phyloP scores from a whole-genome alignment of 2,329 filamentous ascomycete genomes.

The Fusarium tjaetaba region DNA sequence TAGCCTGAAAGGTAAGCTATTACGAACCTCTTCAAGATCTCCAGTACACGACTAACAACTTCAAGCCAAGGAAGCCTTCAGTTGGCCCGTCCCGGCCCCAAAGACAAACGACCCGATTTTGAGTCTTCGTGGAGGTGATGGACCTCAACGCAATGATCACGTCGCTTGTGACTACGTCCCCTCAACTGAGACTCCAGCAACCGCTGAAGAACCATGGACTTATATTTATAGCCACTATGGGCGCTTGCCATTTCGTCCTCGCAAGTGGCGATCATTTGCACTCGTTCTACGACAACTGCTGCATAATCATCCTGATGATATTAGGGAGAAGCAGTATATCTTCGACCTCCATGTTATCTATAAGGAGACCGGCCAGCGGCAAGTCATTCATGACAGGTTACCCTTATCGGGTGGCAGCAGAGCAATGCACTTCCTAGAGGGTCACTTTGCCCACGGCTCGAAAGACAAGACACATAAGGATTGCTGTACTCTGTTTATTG shows the following conservation, averaged over 20 bases:
- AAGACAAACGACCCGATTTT: neutral
- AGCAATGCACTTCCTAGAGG: neutral
- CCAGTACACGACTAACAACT: neutral
- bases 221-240: slow-evolving; percentile 49
- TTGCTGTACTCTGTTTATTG: slow-evolving; percentile 41
- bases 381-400: slow-evolving; percentile 5
- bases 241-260: slow-evolving; percentile 36
- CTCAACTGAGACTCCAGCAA: neutral
- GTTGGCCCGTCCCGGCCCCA: slow-evolving; percentile 5
- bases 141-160: too few species aligned
- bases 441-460: neutral
- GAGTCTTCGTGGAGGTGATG: slow-evolving; percentile 31
- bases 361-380: neutral
- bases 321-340: neutral
- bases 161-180: slow-evolving; percentile 7
- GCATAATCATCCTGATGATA: neutral
- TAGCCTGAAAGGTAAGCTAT: slow-evolving; percentile 28
- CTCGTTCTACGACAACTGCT: slow-evolving; percentile 40
- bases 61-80: slow-evolving; percentile 17
- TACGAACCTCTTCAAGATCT: fast-evolving
- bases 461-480: neutral
- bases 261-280: slow-evolving; percentile 33
- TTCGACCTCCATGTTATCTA: slow-evolving; percentile 28
- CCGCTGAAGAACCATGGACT: slow-evolving; percentile 14
- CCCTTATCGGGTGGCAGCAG: slow-evolving; percentile 8